Evolutionary conservation across 2,329 filamentous ascomycete genomes (phyloP), one percentile per base, ranked within the genome.

Genomic region (Zymoseptoria tritici): DNA sequence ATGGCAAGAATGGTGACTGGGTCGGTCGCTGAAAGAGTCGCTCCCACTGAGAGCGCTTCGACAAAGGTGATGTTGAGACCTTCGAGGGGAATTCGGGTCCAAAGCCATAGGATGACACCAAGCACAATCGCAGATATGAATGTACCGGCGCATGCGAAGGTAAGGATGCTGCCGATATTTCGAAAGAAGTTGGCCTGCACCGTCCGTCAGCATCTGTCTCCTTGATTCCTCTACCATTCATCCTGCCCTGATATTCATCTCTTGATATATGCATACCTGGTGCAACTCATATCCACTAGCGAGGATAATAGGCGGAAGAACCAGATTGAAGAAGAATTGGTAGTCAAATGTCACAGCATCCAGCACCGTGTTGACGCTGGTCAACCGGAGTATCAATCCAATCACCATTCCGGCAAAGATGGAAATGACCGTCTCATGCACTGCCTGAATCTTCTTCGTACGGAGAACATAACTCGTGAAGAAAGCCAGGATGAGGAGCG

Each of bases 391-490:
- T 61, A 96, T 83, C 68, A 99, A 80, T 5, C 94, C 94, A 62
- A 99, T 91, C 60, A 91, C 88, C 94, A 97, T 97, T 70, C 93
- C 93, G 60, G 91, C 92, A 79, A 99, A 97, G 73, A 99, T 99
- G 62, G 93, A 97, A 63, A 99, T 86, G 69, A 97, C 94, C 1
- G 94, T 99, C 79, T 99, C 94, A 76, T 99, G 94, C 57, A 99
- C 88, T 26, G 94, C 94, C 71, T 97, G 94, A 59, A 99, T 92
- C 78, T 95, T 97, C 77, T 90, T 92, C 78, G 94, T 90, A 77
- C 97, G 93, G 62, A 99, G 83, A 67, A 95, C 88, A 78, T 99
- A 99, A 81, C 92, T 97, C 52, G 91, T 96, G 76, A 97, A 96
- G 69, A 99, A 90, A 63, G 94, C 93, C 66, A 89, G 84, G 67